Conservation (phyloP, 1,139 yeast species). For the Suhomyces bolitotheri region DNA sequence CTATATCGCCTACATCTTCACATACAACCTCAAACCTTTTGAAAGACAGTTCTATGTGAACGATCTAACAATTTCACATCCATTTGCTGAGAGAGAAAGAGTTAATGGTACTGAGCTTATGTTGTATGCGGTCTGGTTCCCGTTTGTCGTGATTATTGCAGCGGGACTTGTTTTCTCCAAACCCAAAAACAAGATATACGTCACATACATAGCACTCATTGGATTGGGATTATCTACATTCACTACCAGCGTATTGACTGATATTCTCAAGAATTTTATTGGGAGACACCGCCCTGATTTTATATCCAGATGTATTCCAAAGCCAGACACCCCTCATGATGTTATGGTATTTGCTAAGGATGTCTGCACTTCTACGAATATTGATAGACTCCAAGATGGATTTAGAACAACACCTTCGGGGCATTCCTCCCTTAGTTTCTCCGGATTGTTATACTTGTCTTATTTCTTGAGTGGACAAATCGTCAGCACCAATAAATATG, state of each 20-base stretch:
- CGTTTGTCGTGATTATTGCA: conserved; percentile 29
- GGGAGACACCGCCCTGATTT: conserved; percentile 83
- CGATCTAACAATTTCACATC: conserved; percentile 46
- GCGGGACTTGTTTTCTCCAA: conserved; percentile 31
- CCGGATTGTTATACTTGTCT: conserved; percentile 64
- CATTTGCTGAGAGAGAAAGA: conserved; percentile 46
- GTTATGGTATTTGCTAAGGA: conserved; percentile 54
- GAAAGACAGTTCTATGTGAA: conserved; percentile 62
- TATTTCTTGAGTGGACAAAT: conserved; percentile 69
- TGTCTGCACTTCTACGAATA: conserved; percentile 58
- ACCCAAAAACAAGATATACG: conserved; percentile 38
- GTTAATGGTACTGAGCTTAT: conserved; percentile 37
- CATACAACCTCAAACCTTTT: conserved; percentile 56
- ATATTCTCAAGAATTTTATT: conserved; percentile 63
- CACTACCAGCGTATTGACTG: conserved; percentile 47
- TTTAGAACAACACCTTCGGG: conserved; percentile 81
- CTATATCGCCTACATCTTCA: conserved; percentile 43
- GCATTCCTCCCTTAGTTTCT: conserved; percentile 64
- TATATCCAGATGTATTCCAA: conserved; percentile 66
- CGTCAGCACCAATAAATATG: conserved; percentile 31
- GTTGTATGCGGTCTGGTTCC: conserved; percentile 41
- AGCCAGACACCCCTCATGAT: conserved; percentile 46
- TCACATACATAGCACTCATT: conserved; percentile 40
- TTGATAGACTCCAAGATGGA: conserved; percentile 56
- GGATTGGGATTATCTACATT: conserved; percentile 43